Percentiles rank a stretch among this genome's conserved stretches.
Conservation (phyloP, 169 alveolate genomes). For the Cryptosporidium sp. region DNA sequence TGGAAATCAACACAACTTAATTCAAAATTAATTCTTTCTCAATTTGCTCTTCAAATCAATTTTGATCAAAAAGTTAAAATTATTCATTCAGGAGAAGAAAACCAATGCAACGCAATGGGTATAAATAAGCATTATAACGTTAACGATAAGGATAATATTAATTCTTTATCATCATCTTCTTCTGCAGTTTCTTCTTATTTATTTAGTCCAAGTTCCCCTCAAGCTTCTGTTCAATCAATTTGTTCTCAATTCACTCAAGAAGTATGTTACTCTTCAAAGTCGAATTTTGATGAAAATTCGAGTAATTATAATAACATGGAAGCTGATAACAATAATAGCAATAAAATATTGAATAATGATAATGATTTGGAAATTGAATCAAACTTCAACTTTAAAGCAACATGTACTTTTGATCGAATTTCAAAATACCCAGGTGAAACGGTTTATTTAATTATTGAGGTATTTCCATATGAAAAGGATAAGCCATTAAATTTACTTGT, state of each 20-base stretch:
- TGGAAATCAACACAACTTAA: constrained; percentile 23
- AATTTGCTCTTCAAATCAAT: constrained; percentile 48
- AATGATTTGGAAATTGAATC: neutral
- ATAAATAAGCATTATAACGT: neutral
- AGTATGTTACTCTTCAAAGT: neutral
- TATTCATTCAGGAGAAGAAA: neutral
- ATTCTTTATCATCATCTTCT: neutral
- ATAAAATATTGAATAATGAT: neutral
- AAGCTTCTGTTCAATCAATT: constrained; percentile 1
- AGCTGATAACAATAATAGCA: neutral
- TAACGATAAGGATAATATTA: neutral
- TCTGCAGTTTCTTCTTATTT: neutral
- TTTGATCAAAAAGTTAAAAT: neutral
- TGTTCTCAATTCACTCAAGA: constrained; percentile 9
- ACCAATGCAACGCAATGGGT: neutral
- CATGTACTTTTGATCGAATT: constrained; percentile 33
- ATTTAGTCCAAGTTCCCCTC: constrained; percentile 11
- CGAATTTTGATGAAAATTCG: neutral
- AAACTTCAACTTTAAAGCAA: constrained; percentile 20
- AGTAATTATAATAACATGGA: neutral
- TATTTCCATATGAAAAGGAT: neutral
- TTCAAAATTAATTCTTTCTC: constrained; percentile 38
- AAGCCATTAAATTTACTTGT: constrained; percentile 14
- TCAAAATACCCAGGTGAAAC: constrained; percentile 58
- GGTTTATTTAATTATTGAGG: constrained; percentile 23